Conservation (phyloP, 2,329 filamentous ascomycete genomes). For the Lasiodiplodia citricola region DNA sequence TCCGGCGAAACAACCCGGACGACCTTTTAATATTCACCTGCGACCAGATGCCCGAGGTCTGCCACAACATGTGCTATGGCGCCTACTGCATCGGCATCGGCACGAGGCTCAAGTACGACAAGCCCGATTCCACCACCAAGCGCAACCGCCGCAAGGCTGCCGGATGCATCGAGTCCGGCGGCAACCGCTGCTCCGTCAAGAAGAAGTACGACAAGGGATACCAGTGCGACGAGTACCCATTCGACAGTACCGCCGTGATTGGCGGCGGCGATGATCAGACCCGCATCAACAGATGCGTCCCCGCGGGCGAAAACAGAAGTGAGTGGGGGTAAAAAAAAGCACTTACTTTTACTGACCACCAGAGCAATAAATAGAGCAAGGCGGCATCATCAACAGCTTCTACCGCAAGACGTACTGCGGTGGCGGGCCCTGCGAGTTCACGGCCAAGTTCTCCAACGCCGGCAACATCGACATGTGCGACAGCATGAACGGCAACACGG, state of each 20-base stretch:
- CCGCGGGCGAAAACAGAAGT: background rate
- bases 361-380: too few species aligned
- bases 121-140: too few species aligned
- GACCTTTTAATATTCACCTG: constrained; percentile 1
- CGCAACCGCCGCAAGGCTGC: too few species aligned
- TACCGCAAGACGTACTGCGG: background rate
- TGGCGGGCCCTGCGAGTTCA: background rate
- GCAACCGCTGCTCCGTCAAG: background rate
- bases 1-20: background rate
- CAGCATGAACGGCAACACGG: background rate
- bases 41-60: background rate
- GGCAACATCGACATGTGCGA: background rate
- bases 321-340: background rate
- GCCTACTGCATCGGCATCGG: too few species aligned
- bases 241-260: background rate
- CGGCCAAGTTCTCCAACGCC: background rate
- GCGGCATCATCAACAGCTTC: too few species aligned
- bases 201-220: background rate
- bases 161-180: background rate
- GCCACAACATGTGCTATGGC: background rate
- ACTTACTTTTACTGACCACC: too few species aligned
- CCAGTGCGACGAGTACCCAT: constrained; percentile 6
- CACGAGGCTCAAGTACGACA: too few species aligned
- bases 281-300: constrained; percentile 5
- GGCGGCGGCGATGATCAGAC: background rate